A percentile compares a stretch with the other conserved stretches of the same genome.
phyloP scores from a whole-genome alignment of 768 basidiomycete genomes.

The Crucibulum laeve region DNA sequence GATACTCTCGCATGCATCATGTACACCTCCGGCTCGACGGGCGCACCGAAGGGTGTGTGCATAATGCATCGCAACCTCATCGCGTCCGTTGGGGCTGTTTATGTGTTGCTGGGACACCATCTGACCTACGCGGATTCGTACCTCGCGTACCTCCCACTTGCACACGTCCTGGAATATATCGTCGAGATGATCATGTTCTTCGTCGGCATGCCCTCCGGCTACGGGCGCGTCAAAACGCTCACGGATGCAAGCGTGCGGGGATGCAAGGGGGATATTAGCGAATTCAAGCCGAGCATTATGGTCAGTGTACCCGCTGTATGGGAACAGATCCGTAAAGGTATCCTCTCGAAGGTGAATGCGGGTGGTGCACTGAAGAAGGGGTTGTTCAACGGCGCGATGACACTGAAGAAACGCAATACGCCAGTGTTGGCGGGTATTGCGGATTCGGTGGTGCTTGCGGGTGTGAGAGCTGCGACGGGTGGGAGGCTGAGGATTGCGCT shows the following conservation, averaged over 20 bases:
- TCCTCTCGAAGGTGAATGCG: conserved; percentile 62
- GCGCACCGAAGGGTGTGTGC: conserved; percentile 83
- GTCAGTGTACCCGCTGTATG: conserved; percentile 87
- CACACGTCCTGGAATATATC: conserved; percentile 86
- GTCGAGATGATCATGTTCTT: conserved; percentile 77
- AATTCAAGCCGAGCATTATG: conserved; percentile 73
- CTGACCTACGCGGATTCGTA: conserved; percentile 53
- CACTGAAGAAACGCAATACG: conserved; percentile 55
- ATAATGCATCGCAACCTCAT: conserved; percentile 78
- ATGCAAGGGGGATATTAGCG: conserved; percentile 66
- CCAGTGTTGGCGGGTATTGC: conserved; percentile 55
- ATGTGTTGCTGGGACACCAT: conserved; percentile 38
- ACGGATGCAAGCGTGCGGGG: conserved; percentile 79
- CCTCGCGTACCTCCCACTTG: conserved; percentile 82
- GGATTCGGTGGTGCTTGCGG: conserved; percentile 62
- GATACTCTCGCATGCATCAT: conserved; percentile 35
- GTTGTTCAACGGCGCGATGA: conserved; percentile 66
- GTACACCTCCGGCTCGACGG: conserved; percentile 75
- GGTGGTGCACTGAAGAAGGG: conserved; percentile 52
- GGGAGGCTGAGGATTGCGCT: conserved; percentile 68
- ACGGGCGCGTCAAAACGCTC: conserved; percentile 81
- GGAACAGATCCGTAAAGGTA: conserved; percentile 88
- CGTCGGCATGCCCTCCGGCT: conserved; percentile 74
- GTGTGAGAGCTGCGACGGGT: conserved; percentile 68
- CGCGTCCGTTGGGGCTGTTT: conserved; percentile 68